Base-by-base conservation (phyloP, 108 stramenopile genomes). In the Cylindrotheca closterium region DNA sequence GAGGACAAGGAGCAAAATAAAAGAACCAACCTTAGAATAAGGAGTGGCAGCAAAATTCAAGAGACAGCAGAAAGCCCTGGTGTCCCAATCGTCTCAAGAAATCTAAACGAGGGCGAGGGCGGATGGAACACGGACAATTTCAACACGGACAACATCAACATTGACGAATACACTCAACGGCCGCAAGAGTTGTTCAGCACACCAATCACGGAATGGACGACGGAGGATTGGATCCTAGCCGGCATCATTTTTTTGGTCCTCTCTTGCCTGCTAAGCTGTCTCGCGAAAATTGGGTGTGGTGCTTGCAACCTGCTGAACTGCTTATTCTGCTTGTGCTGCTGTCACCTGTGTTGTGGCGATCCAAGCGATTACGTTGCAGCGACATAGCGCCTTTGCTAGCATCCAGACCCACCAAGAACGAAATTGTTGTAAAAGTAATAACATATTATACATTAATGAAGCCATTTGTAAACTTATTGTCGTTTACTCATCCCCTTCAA, bases 401-500 rank as follows among this genome's bases (percentile, higher is more conserved):
- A n/a, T n/a, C n/a, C n/a, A n/a, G n/a, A n/a, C n/a, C n/a, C n/a
- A n/a, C n/a, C n/a, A n/a, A n/a, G n/a, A n/a, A n/a, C n/a, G n/a
- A n/a, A n/a, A n/a, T n/a, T n/a, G n/a, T n/a, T n/a, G n/a, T n/a
- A n/a, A n/a, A n/a, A n/a, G n/a, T n/a, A n/a, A n/a, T n/a, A n/a
- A n/a, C n/a, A n/a, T n/a, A n/a, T n/a, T n/a, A n/a, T 42, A 42
- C 15, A 15, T 15, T 42, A 42, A 42, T 10, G 15, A 15, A 42
- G 15, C 37, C 7, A 15, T 42, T 42, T 42, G 15, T 15, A 42
- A 42, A 42, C 15, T 7, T 10, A 42, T 10, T 7, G 21, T 30
- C 57, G 53, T 28, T 75, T 78, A 65, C 29, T 80, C 81, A 23
- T 79, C 83, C 29, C 74, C 89, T 30, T 69, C 84, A 77, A 91